Evolutionary conservation across 2,329 filamentous ascomycete species (phyloP).

Genomic region (Cercospora sp.): DNA sequence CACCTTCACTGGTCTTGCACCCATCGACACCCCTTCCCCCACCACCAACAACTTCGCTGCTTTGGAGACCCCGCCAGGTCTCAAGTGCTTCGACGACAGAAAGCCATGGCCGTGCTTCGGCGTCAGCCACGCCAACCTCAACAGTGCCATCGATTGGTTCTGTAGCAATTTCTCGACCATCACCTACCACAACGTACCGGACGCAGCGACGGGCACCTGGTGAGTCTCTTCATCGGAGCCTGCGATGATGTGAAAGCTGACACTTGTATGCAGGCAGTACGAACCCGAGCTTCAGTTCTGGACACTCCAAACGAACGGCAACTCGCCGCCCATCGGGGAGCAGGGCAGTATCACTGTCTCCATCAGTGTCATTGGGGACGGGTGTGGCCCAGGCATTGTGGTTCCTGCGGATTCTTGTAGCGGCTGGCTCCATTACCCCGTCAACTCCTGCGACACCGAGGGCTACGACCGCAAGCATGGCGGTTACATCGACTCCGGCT

Average conservation of each 20-base stretch:
- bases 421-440: background rate
- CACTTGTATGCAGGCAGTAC: background rate
- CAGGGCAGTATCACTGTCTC: conserved; percentile 7
- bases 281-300: background rate
- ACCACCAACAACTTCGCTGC: background rate
- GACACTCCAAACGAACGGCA: background rate
- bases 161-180: conserved; percentile 8
- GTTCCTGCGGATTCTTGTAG: conserved; percentile 11
- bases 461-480: conserved; percentile 19
- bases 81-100: conserved; percentile 14
- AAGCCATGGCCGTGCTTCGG: conserved; percentile 18
- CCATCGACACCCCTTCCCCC: background rate
- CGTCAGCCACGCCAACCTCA: background rate
- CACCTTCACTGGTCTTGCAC: background rate
- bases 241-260: background rate
- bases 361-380: background rate
- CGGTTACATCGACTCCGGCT: conserved; percentile 16
- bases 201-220: conserved; percentile 2
- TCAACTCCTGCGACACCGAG: conserved; percentile 17
- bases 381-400: background rate
- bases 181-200: background rate
- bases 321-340: background rate
- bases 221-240: background rate
- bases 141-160: conserved; percentile 15
- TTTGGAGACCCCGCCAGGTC: conserved; percentile 1